Base-by-base conservation (phyloP, 2,329 filamentous ascomycete genomes). In the Sporothrix brasiliensis region DNA sequence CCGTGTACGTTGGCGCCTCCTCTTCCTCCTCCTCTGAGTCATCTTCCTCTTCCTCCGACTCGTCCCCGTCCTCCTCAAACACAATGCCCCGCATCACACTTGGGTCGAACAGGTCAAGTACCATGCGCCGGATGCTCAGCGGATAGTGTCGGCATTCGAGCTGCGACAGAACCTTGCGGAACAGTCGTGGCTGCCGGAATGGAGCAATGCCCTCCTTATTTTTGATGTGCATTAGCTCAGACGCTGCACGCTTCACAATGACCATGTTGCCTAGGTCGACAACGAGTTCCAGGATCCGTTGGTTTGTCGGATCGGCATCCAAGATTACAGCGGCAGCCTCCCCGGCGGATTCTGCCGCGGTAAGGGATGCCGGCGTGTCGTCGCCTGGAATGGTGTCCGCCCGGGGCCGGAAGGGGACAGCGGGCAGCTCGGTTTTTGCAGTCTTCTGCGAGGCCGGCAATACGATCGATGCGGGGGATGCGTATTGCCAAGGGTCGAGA, bases 51-150 rank as follows among this genome's bases (percentile, higher is more conserved):
- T 74, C 74, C 3, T 77, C 74, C 1, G 73, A 71, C 10, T 69
- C 69, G 4, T 73, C 89, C 75, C 92, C 90, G 69, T 91, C 91
- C 75, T 94, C 91, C 67, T 91, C 91, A 71, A 97, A 89, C 14
- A 99, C 91, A 72, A 97, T 92, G 74, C 88, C 88, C 73, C 93
- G 86, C 80, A 98, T 85, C 56, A 98, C 92, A 71, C 88, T 90
- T 80, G 94, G 95, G 77, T 98, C 94, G 76, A 99, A 99, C 27
- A 99, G 82, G 77, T 98, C 95, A 72, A 98, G 89, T 49, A 97
- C 91, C 80, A 97, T 94, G 60, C 94, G 90, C 73, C 94, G 91
- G 39, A 96, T 91, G 1, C 90, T 91, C 2, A 99, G 85, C 27
- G 93, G 88, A 80, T 95, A 98, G 77, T 96, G 93, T 76, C 97